Evolutionary conservation across 202 grass and related monocot species (phyloP), one percentile per base, ranked within the genome.

Genomic region (Musa balbisiana): DNA sequence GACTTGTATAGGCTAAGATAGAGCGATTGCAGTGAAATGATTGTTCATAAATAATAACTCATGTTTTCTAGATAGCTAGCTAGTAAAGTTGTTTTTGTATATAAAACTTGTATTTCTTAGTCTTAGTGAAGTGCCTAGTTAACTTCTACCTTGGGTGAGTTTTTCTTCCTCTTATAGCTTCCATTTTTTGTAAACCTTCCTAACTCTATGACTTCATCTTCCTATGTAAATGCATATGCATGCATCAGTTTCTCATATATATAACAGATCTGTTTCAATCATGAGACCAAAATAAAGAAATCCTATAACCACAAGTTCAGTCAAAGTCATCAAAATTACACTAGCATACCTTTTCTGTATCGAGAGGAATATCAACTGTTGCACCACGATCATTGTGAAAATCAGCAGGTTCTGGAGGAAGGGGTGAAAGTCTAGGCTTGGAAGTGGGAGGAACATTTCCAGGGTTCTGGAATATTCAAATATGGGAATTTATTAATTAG

Each of bases 281-380:
- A 51, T 70, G 17, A 70, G 21, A 70, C 11, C 11, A 10, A 51
- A 51, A n/a, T 70, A 21, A 51, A 52, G 0, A 70, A 51, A 70
- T 20, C 17, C 11, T 70, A 8, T 56, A 29, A 3, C 20, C 12
- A 26, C 71, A 56, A 55, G 2, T 73, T 55, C 22, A 55, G 11
- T 27, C 3, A 17, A 55, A 73, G 17, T 27, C 3, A 55, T 26
- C 3, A 9, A 73, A 15, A 74, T 16, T 51, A 59, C 29, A 33
- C 59, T 63, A 53, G 67, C 20, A 52, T 74, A 98, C 91, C 84
- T 89, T 89, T 19, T 55, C 59, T 10, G 87, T 87, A 15, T 95
- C 96, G 29, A 95, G 96, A 76, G 96, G 91, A 71, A 99, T 99
- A 79, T 99, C 89, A 64, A 92, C 85, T 1, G 89, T 88, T 26